Evolutionary conservation across 2,329 filamentous ascomycete genomes (phyloP), one percentile per base, ranked within the genome.

Genomic region (Metarhizium robertsii): DNA sequence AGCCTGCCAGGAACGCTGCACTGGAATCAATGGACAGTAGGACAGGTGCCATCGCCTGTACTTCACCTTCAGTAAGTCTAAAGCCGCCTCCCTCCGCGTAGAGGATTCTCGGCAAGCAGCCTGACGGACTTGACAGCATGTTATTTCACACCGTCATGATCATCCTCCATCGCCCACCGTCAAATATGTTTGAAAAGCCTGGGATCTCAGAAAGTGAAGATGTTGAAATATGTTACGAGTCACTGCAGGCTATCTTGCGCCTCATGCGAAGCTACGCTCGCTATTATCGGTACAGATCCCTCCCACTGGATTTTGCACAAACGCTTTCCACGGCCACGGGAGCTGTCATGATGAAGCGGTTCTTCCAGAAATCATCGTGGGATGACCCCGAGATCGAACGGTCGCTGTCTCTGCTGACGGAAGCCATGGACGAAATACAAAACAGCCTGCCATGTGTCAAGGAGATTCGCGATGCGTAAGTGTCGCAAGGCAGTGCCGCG

Each of bases 391-490:
- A 78, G 51, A 77, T 84, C 32, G 73, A 79, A 0, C 69, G 69
- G 32, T 74, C 77, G 18, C 67, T 85, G 29, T 74, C 75, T 8
- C 70, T 75, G 16, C 70, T 75, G n/a, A 64, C 75, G 0, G 74
- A 79, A 4, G 75, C 76, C 40, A 77, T 81, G 58, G 70, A 77
- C 38, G 70, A 73, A n/a, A 77, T 84, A 38, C 70, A 81, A 34
- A 70, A 75, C 45, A 75, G 74, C 7, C 78, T 73, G 71, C 72
- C 73, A 6, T 77, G 73, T 59, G 70, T 76, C 36, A 65, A 64
- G 30, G 74, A 76, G 58, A 71, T 78, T 8, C 63, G 66, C 34
- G 69, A 73, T 52, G 65, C 45, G 59, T 69, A 47, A 54, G 67
- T 46, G 61, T 66, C 45, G 65, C 66, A 36, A 66, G 66, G 55